Conservation (phyloP, 176 grass and related monocot genomes). For the Oryza meridionalis region DNA sequence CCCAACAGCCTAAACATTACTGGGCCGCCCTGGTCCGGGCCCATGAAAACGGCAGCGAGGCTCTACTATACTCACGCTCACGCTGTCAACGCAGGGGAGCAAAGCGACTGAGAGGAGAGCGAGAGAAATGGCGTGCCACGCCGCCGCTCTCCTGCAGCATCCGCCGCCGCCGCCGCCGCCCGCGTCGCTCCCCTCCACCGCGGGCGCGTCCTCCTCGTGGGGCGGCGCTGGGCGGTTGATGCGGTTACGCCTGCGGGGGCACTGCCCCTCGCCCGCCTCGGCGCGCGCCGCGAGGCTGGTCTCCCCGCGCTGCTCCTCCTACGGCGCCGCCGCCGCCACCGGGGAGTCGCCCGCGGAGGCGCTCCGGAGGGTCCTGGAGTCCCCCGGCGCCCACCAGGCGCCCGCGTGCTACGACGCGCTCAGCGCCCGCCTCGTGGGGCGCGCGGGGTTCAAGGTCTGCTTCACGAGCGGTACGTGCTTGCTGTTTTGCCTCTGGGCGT, state of each 20-base stretch:
- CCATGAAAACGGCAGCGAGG: too few relatives aligned
- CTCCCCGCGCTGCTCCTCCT: slow-evolving; percentile 39
- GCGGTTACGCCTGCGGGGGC: background rate
- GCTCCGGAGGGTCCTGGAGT: slow-evolving; percentile 63
- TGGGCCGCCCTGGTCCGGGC: too few relatives aligned
- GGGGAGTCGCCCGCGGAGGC: slow-evolving; percentile 37
- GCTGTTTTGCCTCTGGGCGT: slow-evolving; percentile 19
- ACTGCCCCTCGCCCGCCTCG: too few relatives aligned
- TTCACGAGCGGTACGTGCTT: slow-evolving; percentile 86
- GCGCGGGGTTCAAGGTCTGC: slow-evolving; percentile 77
- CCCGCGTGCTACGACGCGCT: slow-evolving; percentile 94
- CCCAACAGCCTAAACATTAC: too few relatives aligned
- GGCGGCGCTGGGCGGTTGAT: background rate
- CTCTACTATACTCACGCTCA: background rate
- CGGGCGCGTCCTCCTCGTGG: background rate
- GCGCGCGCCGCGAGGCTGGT: slow-evolving; percentile 24
- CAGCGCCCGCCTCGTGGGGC: slow-evolving; percentile 73
- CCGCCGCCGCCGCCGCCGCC: slow-evolving; percentile 5
- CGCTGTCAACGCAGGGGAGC: background rate
- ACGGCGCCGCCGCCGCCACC: background rate
- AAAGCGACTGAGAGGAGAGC: background rate
- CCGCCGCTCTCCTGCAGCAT: slow-evolving; percentile 40
- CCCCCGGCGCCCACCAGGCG: slow-evolving; percentile 67
- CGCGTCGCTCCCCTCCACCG: background rate
- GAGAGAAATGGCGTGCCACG: slow-evolving; percentile 48